These are phyloP conservation scores for Barnettozyma wickerhamii DNA, from an alignment of 805 yeast species.

Conservation along the genomic window DNA sequence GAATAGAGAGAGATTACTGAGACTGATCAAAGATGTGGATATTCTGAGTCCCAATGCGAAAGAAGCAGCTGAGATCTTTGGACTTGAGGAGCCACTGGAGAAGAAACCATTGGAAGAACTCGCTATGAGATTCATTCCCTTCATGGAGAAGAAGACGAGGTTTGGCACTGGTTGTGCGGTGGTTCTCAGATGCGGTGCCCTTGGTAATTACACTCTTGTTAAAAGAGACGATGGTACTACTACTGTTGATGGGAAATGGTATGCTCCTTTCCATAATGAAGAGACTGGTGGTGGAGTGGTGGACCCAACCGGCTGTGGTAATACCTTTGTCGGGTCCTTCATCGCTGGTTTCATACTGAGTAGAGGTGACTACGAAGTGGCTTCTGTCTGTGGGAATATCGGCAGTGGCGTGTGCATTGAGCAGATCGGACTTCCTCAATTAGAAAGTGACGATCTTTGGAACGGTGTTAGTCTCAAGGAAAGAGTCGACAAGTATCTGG, in stretches of 20 bases:
- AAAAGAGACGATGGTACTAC: constrained; percentile 20
- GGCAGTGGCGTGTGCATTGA: constrained; percentile 84
- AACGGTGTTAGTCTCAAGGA: constrained; percentile 48
- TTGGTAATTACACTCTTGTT: constrained; percentile 55
- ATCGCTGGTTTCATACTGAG: constrained; percentile 54
- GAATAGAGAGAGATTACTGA: constrained; percentile 34
- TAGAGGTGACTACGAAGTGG: constrained; percentile 42
- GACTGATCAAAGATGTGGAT: constrained; percentile 42
- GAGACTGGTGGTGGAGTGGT: constrained; percentile 43
- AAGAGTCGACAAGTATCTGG: constrained; percentile 41
- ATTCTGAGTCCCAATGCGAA: constrained; percentile 80
- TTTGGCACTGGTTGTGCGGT: constrained; percentile 37
- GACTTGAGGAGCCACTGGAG: constrained; percentile 37
- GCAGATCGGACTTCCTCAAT: constrained; percentile 65
- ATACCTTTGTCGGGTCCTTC: constrained; percentile 81
- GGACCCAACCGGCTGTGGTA: constrained; percentile 97
- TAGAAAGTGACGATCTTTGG: constrained; percentile 41
- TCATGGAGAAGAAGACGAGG: constrained; percentile 32
- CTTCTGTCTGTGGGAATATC: constrained; percentile 64
- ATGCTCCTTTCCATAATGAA: constrained; percentile 73
- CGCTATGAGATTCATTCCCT: constrained; percentile 36
- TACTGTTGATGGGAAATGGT: constrained; percentile 34
- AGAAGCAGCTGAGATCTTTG: constrained; percentile 69
- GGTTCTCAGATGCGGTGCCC: constrained; percentile 71
- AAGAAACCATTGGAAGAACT: constrained; percentile 37